phyloP scores from a whole-genome alignment of 225 moss, liverwort and hornwort species.

The Bryoerythrophyllum caledonicum region DNA sequence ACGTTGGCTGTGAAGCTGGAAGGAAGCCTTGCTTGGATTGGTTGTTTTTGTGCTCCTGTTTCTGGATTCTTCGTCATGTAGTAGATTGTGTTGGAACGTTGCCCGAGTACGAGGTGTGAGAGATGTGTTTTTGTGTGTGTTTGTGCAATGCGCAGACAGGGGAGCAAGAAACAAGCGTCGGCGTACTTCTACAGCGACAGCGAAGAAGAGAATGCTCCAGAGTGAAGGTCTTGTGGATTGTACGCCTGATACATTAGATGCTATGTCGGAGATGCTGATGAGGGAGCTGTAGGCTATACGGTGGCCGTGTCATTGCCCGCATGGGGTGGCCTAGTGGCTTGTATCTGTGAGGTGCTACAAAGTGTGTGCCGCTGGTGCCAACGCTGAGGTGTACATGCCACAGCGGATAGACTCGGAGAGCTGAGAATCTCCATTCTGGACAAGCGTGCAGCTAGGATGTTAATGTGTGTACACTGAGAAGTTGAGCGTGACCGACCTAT shows the following conservation, averaged over 20 bases:
- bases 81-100: not conserved
- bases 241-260: slow-evolving; percentile 7
- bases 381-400: not conserved
- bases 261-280: slow-evolving; percentile 15
- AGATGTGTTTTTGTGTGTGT: slow-evolving; percentile 9
- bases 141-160: slow-evolving; percentile 35
- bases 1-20: not conserved
- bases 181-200: slow-evolving; percentile 74
- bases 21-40: not conserved
- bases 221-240: slow-evolving; percentile 25
- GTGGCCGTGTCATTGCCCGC: not conserved
- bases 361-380: slow-evolving; percentile 17
- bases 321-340: slow-evolving; percentile 17
- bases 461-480: slow-evolving; percentile 4
- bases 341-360: not conserved
- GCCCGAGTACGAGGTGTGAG: not conserved
- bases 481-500: not conserved
- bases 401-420: slow-evolving; percentile 16
- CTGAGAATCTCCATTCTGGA: slow-evolving; percentile 15
- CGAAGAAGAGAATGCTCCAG: slow-evolving; percentile 53
- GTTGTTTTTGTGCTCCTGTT: not conserved
- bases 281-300: slow-evolving; percentile 9
- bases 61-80: not conserved
- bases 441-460: not conserved
- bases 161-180: slow-evolving; percentile 57